These are phyloP conservation scores for Hypoxylon sp. DNA, from an alignment of 2,329 filamentous ascomycete genomes.

Conservation along the genomic window DNA sequence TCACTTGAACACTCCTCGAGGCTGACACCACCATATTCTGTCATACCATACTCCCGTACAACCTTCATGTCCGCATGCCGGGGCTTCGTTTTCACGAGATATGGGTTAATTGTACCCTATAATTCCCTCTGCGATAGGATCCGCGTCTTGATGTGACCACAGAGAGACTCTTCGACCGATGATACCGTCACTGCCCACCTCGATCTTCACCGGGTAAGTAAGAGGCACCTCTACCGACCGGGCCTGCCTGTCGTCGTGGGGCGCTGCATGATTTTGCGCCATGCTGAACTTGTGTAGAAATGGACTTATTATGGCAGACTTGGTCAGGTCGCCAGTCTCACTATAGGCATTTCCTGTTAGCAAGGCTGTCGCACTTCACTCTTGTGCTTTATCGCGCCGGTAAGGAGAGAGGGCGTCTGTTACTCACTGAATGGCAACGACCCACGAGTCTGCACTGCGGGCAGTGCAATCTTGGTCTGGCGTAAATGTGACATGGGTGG, in stretches of 20 bases:
- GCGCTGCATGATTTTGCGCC: slow-evolving; percentile 11
- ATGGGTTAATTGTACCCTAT: slow-evolving; percentile 54
- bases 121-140: slow-evolving; percentile 57
- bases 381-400: neutral
- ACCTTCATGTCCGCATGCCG: neutral
- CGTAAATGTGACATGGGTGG: slow-evolving; percentile 55
- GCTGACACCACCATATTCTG: too few relatives aligned
- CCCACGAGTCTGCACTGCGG: slow-evolving; percentile 36
- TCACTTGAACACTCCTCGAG: too few relatives aligned
- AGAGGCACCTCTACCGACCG: slow-evolving; percentile 48
- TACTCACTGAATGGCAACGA: slow-evolving; percentile 56
- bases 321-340: slow-evolving; percentile 54
- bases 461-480: slow-evolving; percentile 38
- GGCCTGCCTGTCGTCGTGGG: slow-evolving; percentile 7
- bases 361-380: neutral
- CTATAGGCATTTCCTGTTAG: slow-evolving; percentile 37
- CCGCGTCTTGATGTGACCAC: slow-evolving; percentile 35
- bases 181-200: slow-evolving; percentile 56
- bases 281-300: slow-evolving; percentile 52
- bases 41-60: too few relatives aligned
- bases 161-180: slow-evolving; percentile 59
- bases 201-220: slow-evolving; percentile 51
- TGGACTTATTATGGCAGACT: slow-evolving; percentile 51
- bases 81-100: neutral
- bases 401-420: neutral